A percentile compares a stretch with the other conserved stretches of the same genome.
Evolutionary conservation across 225 moss, liverwort and hornwort genomes (phyloP).

Genomic region (Rhytidiadelphus loreus): DNA sequence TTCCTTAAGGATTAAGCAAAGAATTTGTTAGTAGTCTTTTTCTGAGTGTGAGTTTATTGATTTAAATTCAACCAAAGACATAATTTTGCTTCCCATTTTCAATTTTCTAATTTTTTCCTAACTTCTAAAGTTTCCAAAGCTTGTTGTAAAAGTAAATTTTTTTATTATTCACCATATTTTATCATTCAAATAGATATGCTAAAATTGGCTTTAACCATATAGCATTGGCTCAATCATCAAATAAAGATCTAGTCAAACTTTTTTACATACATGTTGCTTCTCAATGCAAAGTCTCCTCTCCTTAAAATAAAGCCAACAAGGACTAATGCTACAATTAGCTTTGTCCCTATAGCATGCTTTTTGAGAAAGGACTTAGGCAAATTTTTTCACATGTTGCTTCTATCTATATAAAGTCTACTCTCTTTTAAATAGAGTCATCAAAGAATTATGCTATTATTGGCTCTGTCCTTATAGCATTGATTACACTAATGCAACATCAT

Average conservation of each 20-base stretch:
- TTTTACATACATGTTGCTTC: not conserved
- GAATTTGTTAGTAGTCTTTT: too few relatives aligned
- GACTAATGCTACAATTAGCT: not conserved
- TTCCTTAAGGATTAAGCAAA: not conserved
- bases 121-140: not conserved
- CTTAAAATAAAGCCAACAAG: not conserved
- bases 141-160: not conserved
- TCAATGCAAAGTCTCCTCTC: not conserved
- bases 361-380: not conserved
- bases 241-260: not conserved
- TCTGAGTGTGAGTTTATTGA: not conserved
- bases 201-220: not conserved
- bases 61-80: not conserved
- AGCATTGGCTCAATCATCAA: accelerated
- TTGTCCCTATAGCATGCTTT: not conserved
- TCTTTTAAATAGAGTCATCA: not conserved
- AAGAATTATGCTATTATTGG: too few relatives aligned
- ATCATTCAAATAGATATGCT: not conserved
- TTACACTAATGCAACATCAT: too few relatives aligned
- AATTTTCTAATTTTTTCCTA: too few relatives aligned
- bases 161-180: not conserved
- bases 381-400: not conserved
- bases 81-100: too few relatives aligned
- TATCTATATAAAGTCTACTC: not conserved
- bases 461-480: too few relatives aligned